These are phyloP conservation scores for Macaranga tanarius DNA, from an alignment of 441 rosid species.

Conservation along the genomic window DNA sequence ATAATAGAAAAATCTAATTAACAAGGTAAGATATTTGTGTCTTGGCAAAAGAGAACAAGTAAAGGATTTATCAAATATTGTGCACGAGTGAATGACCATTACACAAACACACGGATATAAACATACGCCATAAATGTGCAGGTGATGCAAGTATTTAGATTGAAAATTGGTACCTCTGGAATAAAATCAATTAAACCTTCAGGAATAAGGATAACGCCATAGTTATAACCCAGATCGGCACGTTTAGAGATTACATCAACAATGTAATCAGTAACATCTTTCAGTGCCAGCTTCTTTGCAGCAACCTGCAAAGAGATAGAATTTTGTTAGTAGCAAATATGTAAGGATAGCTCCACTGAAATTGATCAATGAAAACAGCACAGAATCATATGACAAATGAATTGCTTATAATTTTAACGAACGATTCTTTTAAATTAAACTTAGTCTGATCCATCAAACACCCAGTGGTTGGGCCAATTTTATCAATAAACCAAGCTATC, in stretches of 20 bases:
- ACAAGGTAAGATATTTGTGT: neutral
- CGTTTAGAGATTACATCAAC: constrained; percentile 87
- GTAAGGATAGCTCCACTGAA: neutral
- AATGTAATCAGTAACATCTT: constrained; percentile 87
- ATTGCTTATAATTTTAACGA: neutral
- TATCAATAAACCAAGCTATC: neutral
- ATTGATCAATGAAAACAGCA: neutral
- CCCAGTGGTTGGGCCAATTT: neutral
- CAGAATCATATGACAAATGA: neutral
- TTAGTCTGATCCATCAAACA: neutral
- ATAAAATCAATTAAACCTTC: constrained; percentile 99
- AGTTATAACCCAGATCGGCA: constrained; percentile 71
- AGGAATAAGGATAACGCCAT: constrained; percentile 94
- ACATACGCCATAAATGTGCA: neutral
- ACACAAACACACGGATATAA: neutral
- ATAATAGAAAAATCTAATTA: constrained; percentile 4
- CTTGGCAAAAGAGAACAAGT: constrained; percentile 9
- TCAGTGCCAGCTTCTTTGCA: constrained; percentile 82
- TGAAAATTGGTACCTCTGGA: constrained; percentile 69
- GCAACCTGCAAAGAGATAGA: constrained; percentile 58
- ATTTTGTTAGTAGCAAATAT: neutral
- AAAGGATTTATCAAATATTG: neutral
- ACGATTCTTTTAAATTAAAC: neutral
- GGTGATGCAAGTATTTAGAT: neutral
- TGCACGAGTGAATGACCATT: neutral